Evolutionary conservation across 306 rosid species (phyloP).

Genomic region (Hylodesmum podocarpum): DNA sequence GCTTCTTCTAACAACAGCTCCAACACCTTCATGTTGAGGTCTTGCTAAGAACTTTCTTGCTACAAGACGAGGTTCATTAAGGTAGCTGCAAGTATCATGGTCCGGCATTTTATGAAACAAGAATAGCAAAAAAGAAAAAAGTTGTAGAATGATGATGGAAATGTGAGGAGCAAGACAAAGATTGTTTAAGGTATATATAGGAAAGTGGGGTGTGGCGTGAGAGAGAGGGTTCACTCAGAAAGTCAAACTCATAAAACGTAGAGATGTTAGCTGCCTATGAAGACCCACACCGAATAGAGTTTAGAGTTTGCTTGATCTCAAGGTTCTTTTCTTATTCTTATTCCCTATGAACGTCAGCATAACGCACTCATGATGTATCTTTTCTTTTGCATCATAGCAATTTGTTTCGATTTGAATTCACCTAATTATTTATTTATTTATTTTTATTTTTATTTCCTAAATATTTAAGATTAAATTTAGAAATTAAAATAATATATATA

Average conservation of each 20-base stretch:
- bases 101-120: slow-evolving; percentile 46
- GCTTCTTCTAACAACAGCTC: slow-evolving; percentile 97
- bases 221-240: background rate
- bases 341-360: slow-evolving; percentile 51
- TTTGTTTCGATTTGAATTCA: background rate
- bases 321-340: slow-evolving; percentile 21
- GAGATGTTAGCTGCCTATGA: slow-evolving; percentile 44
- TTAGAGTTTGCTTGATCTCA: slow-evolving; percentile 36
- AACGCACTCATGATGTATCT: slow-evolving; percentile 59
- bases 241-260: slow-evolving; percentile 47
- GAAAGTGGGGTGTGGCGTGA: background rate
- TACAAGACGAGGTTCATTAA: slow-evolving; percentile 64
- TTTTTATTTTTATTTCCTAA: too few relatives aligned
- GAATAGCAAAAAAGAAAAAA: too few relatives aligned
- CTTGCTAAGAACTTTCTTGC: slow-evolving; percentile 81
- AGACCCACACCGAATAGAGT: slow-evolving; percentile 25
- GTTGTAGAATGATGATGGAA: background rate
- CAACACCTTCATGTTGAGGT: slow-evolving; percentile 91
- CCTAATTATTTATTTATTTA: too few relatives aligned
- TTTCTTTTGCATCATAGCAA: too few relatives aligned
- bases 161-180: slow-evolving; percentile 34
- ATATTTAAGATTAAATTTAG: too few relatives aligned
- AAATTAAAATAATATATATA: too few relatives aligned
- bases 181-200: slow-evolving; percentile 33
- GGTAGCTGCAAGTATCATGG: slow-evolving; percentile 22